phyloP scores from a whole-genome alignment of 192 early-diverging fungal genomes.

The Linnemannia elongata region DNA sequence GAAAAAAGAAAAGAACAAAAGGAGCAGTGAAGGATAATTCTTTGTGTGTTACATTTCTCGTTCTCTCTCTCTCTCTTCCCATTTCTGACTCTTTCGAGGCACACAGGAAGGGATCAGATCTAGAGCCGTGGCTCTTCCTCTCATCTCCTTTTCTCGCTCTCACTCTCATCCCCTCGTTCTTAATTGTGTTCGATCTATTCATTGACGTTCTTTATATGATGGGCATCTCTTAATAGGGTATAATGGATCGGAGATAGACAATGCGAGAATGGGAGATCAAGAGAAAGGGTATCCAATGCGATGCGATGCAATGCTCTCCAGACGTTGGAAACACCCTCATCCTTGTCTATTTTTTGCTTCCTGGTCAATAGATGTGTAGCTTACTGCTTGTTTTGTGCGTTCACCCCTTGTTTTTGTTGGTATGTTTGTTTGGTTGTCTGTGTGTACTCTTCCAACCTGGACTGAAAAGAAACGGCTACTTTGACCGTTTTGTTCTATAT shows the following conservation, averaged over 20 bases:
- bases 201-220: neutral
- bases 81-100: too few relatives aligned
- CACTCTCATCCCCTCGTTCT: neutral
- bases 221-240: slow-evolving; percentile 34
- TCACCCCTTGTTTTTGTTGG: neutral
- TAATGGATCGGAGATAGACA: neutral
- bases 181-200: neutral
- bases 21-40: neutral
- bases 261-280: too few relatives aligned
- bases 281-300: neutral
- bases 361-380: neutral
- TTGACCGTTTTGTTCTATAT: neutral
- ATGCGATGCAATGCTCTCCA: slow-evolving; percentile 3
- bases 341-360: neutral
- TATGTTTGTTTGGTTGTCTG: neutral
- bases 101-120: neutral
- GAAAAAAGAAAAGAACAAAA: neutral
- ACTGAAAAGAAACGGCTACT: neutral
- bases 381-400: neutral
- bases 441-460: neutral
- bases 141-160: neutral
- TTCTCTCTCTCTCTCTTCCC: too few relatives aligned
- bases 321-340: neutral
- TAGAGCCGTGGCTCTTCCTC: neutral
- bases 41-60: neutral